Base-by-base conservation (phyloP, 169 alveolate genomes). In the Plasmodium falciparum region DNA sequence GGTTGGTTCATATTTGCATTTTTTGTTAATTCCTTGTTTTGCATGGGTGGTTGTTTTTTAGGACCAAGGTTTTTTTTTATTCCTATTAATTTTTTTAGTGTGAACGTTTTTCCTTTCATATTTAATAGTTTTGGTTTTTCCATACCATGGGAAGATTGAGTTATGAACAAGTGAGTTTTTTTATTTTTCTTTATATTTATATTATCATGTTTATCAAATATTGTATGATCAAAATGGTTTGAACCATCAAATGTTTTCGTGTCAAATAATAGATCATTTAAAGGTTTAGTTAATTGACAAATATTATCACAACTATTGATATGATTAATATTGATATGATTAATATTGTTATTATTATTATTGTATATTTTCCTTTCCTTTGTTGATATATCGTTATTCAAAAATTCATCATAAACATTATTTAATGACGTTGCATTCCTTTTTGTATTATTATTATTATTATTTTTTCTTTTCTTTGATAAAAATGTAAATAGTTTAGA, bases 91-190 rank as follows among this genome's bases (percentile, higher is more conserved):
- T 78, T 78, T 66, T 78, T 78, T 67, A 78, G 67, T 20, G 59
- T 73, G 12, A 80, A 56, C 20, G 29, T 29, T 61, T 80, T 80
- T 49, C 74, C 3, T 80, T 80, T 80, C 59, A 80, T 29, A 12
- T 15, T 49, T 24, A 47, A 22, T 33, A 33, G n/a, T 39, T 58
- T 80, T 8, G 90, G 90, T 69, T 80, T 80, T 2, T 66, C 65
- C 90, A 80, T 80, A 12, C 90, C 90, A 62, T 80, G 90, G 7
- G 70, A 22, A 6, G 90, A 61, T 26, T 62, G 85, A 2, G 80
- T 33, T 52, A 80, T n/a, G 22, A 80, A 80, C 20, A 26, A 65
- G n/a, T 76, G 63, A 52, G 17, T 22, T 24, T 29, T 26, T 15
- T 47, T 56, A 39, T 72, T 29, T 52, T 50, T n/a, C 13, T 29